Percentiles rank a stretch among this genome's conserved stretches.
phyloP scores from a whole-genome alignment of 306 rosid genomes.

The Cucumis hystrix region DNA sequence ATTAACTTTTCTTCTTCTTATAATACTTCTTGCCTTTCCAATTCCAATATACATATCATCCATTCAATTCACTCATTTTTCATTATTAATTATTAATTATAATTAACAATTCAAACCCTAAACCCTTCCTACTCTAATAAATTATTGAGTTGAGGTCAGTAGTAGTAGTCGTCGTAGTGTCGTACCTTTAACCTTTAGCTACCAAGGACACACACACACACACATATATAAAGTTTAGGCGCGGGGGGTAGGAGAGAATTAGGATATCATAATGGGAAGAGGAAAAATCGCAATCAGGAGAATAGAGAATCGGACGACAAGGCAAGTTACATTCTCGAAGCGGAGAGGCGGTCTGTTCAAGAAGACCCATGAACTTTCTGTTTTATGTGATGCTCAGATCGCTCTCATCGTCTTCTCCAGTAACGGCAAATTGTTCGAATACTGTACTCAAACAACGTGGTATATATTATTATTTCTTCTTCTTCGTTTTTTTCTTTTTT shows the following conservation, averaged over 20 bases:
- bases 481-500: too few relatives aligned
- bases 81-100: too few relatives aligned
- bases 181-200: too few relatives aligned
- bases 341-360: constrained; percentile 42
- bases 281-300: constrained; percentile 49
- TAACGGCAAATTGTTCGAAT: constrained; percentile 41
- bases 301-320: constrained; percentile 45
- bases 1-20: too few relatives aligned
- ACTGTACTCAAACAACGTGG: constrained; percentile 19
- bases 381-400: constrained; percentile 63
- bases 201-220: too few relatives aligned
- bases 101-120: not conserved
- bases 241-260: too few relatives aligned
- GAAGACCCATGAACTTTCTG: constrained; percentile 71
- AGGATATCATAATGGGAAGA: constrained; percentile 17
- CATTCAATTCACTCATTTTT: not conserved
- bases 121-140: too few relatives aligned
- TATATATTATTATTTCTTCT: not conserved
- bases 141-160: too few relatives aligned
- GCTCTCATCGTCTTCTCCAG: constrained; percentile 54
- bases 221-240: too few relatives aligned
- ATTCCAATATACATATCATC: too few relatives aligned
- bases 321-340: constrained; percentile 60
- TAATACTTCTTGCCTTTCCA: too few relatives aligned
- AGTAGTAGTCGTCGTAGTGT: too few relatives aligned